Base-by-base conservation (phyloP, 2,329 filamentous ascomycete species). In the Nothophaeocryptopus gaeumannii region DNA sequence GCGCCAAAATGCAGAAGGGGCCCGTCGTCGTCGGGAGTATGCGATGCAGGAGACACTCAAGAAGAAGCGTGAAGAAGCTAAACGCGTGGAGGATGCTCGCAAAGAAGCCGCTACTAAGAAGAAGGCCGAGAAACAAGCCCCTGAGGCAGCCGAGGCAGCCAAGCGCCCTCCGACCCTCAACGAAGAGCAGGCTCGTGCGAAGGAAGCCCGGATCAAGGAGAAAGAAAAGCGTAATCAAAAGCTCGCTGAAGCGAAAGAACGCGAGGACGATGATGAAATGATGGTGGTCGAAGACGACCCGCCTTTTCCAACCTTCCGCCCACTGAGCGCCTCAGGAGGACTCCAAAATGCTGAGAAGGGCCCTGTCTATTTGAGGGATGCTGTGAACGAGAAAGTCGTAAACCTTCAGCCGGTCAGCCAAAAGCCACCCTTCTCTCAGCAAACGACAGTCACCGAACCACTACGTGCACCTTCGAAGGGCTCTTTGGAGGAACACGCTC, bases 151-250 rank as follows among this genome's bases (percentile, higher is more conserved):
- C 8, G 20, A 39, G 26, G 31, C 29, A 2, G 45, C 45, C 9
- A 42, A 34, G 32, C 39, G 31, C 13, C 12, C 40, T 0, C 39
- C 39, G 14, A 44, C 15, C 10, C 40, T 53, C 2, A 35, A 45
- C 30, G 45, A 48, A 4, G 32, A 49, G 11, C 38, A 45, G 20
- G 37, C 32, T 9, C 20, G 39, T 2, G 12, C 38, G 0, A 44
- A 42, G 29, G 40, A 58, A 10, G 39, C 56, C 15, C 56, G 55
- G 2, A 51, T 52, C 10, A 33, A 46, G 32, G 53, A 58, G 33
- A 47, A 47, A 5, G 33, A 44, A 11, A 34, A 13, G 26, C 53
- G 53, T 9, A 56, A 58, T 38, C 26, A 37, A 5, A 41, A 36
- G n/a, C 36, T 41, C 10, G 39, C 39, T 10, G 37, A 48, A 9